Base-by-base conservation (phyloP, 768 basidiomycete species). In the Rhizopogon vesiculosus region DNA sequence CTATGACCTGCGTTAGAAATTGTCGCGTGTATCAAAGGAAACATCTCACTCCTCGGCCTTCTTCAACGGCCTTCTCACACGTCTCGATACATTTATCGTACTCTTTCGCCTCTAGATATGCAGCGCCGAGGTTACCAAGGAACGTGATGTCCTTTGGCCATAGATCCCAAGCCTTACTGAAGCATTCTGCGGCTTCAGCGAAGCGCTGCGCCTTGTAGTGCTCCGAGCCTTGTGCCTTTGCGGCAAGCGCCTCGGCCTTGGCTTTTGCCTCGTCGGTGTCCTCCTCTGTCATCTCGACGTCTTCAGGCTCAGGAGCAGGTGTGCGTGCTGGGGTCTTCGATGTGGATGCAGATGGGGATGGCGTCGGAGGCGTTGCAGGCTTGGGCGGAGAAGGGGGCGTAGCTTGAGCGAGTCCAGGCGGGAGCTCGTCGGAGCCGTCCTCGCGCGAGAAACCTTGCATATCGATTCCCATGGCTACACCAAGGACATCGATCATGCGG, bases 31-130 rank as follows among this genome's bases (percentile, higher is more conserved):
- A 28, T n/a, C 19, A 18, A 51, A 5, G 8, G 10, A 1, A 42
- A 22, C 7, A 49, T 66, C 81, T 45, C 62, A 90, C 88, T 57
- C 76, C 79, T 57, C 95, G 87, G 33, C 93, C 97, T 67, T 98
- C 91, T 12, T 98, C 97, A 43, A 93, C 89, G n/a, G 97, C 96
- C 73, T 93, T 95, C 65, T 97, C 87, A 69, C 93, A 95, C 0
- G 85, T 84, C 69, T 94, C 89, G 64, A 99, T 95, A 55, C 85
- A 83, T 68, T 91, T 87, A 73, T 93, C 89, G 64, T 87, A 98
- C 38, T 98, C 86, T 9, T 87, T 92, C 69, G 96, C 81, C 74
- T 99, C 97, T 64, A 93, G 94, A 73, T 95, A 90, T 7, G 85
- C 93, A 55, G 97, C 97, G 88, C 66, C 48, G 43, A 95, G 72